A percentile compares a stretch with the other conserved stretches of the same genome.
Evolutionary conservation across 164 flowering plant species (phyloP).

Genomic region (Stephania yunnanensis): DNA sequence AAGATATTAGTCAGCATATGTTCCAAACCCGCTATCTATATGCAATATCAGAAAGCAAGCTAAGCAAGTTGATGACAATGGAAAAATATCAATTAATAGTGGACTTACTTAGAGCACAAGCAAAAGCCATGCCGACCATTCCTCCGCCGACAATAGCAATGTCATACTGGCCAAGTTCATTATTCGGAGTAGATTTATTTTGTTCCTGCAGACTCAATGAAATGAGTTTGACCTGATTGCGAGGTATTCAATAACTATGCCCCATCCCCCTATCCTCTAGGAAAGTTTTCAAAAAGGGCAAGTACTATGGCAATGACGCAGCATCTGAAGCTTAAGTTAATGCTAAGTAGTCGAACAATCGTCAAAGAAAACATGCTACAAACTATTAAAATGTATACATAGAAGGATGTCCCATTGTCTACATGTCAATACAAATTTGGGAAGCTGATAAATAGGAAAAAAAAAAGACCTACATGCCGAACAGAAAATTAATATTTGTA

Average conservation of each 20-base stretch:
- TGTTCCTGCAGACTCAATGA: conserved; percentile 22
- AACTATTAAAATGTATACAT: too few species aligned
- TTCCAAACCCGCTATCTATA: neutral
- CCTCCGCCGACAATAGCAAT: conserved; percentile 98
- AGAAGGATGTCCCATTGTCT: too few species aligned
- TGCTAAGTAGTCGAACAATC: neutral
- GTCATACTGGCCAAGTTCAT: conserved; percentile 43
- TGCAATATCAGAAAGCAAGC: neutral
- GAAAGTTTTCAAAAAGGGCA: too few species aligned
- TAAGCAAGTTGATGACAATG: neutral
- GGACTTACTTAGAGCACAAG: conserved; percentile 76
- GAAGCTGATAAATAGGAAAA: too few species aligned
- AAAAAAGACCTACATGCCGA: too few species aligned
- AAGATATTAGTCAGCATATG: neutral
- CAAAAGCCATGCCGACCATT: conserved; percentile 97
- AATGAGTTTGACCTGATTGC: neutral
- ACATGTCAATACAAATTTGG: too few species aligned
- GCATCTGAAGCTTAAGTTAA: neutral
- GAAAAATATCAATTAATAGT: conserved; percentile 3
- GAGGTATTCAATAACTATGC: neutral
- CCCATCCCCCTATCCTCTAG: too few species aligned
- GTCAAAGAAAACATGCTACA: neutral
- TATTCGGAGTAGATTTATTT: conserved; percentile 17
- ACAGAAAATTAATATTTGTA: too few species aligned
- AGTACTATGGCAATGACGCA: neutral